Evolutionary conservation across 2,329 filamentous ascomycete genomes (phyloP).

Genomic region (Microcyclospora pomicola): DNA sequence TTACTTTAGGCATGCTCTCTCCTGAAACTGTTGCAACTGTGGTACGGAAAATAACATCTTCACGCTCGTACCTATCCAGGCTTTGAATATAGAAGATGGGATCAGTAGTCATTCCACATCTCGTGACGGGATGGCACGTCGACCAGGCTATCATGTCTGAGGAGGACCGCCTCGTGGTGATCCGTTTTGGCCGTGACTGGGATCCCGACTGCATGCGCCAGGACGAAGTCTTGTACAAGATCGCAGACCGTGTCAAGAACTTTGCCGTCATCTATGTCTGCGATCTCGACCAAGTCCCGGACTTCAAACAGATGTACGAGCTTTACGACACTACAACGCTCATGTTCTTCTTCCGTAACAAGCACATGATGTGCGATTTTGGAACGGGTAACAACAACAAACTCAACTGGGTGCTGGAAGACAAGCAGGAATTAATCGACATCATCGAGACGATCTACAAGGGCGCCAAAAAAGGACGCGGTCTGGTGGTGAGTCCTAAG

Average conservation of each 20-base stretch:
- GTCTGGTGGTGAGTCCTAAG: conserved; percentile 93
- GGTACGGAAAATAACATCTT: too few relatives aligned
- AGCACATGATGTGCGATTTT: conserved; percentile 98
- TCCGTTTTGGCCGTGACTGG: conserved; percentile 80
- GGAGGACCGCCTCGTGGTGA: conserved; percentile 84
- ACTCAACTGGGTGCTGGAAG: conserved; percentile 88
- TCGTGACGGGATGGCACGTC: conserved; percentile 91
- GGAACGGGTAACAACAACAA: conserved; percentile 99
- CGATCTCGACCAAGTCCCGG: conserved; percentile 79
- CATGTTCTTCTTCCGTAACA: conserved; percentile 98
- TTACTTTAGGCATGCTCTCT: too few relatives aligned
- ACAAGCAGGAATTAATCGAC: conserved; percentile 97
- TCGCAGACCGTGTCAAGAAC: conserved; percentile 87
- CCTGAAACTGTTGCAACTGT: too few relatives aligned
- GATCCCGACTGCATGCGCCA: conserved; percentile 70
- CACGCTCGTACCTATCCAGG: not conserved
- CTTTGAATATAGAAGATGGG: conserved; percentile 39
- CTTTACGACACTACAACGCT: conserved; percentile 74
- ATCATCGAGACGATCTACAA: conserved; percentile 97
- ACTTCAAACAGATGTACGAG: conserved; percentile 93
- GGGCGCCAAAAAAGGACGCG: conserved; percentile 94
- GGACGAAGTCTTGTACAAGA: conserved; percentile 89
- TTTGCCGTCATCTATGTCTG: conserved; percentile 88
- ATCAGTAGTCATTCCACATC: conserved; percentile 82
- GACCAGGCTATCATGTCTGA: conserved; percentile 88